These are phyloP conservation scores for Lentinus tigrinus DNA, from an alignment of 768 basidiomycete genomes.

Conservation along the genomic window DNA sequence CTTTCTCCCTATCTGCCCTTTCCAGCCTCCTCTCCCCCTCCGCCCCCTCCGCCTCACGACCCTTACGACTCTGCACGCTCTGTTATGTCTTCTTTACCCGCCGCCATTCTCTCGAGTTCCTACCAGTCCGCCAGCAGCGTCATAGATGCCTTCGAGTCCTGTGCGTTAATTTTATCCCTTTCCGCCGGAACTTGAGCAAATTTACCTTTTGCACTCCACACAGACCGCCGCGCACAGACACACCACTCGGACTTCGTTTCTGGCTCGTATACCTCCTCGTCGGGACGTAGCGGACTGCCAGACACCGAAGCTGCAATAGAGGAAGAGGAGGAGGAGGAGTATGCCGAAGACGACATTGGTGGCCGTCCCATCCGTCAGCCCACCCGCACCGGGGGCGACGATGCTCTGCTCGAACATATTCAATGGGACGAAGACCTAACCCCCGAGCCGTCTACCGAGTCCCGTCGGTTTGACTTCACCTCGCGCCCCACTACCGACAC, in stretches of 20 bases:
- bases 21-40: neutral
- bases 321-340: slow-evolving; percentile 16
- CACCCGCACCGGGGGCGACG: slow-evolving; percentile 12
- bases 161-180: slow-evolving; percentile 8
- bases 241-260: slow-evolving; percentile 60
- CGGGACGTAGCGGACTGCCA: slow-evolving; percentile 21
- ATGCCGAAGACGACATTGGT: slow-evolving; percentile 7
- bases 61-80: slow-evolving; percentile 3
- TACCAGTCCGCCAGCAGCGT: slow-evolving; percentile 20
- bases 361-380: slow-evolving; percentile 7
- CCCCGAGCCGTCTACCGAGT: slow-evolving; percentile 14
- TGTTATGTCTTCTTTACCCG: slow-evolving; percentile 45
- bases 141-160: slow-evolving; percentile 21
- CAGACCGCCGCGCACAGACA: slow-evolving; percentile 71
- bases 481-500: neutral
- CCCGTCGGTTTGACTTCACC: slow-evolving; percentile 11
- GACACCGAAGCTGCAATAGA: slow-evolving; percentile 21
- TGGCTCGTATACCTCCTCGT: slow-evolving; percentile 43
- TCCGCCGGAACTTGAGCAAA: neutral
- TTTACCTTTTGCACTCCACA: slow-evolving; percentile 5
- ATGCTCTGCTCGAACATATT: slow-evolving; percentile 23
- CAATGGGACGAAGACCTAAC: slow-evolving; percentile 30
- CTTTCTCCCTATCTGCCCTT: neutral
- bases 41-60: slow-evolving; percentile 3
- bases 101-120: slow-evolving; percentile 17